These are phyloP conservation scores for Linum tenue DNA, from an alignment of 345 rosid genomes.

Conservation along the genomic window DNA sequence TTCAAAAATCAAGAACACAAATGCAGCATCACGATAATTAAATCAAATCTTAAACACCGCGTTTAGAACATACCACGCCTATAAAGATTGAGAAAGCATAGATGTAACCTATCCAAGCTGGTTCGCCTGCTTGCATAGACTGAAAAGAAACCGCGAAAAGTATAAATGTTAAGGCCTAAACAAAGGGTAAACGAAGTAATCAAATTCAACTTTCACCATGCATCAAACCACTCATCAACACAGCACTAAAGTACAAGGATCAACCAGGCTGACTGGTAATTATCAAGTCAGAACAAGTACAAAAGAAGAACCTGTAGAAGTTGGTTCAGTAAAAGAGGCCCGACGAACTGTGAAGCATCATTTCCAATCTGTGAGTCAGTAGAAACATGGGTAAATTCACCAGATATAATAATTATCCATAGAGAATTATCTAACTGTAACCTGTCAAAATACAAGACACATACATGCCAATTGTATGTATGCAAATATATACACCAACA, in stretches of 20 bases:
- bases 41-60: not conserved
- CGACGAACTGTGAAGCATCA: constrained; percentile 89
- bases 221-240: not conserved
- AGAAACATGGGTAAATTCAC: constrained; percentile 11
- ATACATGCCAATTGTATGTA: no score
- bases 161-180: not conserved
- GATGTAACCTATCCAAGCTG: constrained; percentile 89
- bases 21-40: not conserved
- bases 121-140: constrained; percentile 96
- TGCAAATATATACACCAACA: not conserved
- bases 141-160: constrained; percentile 29
- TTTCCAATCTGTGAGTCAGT: constrained; percentile 57
- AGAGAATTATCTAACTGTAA: no score
- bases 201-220: constrained; percentile 1
- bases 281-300: constrained; percentile 5
- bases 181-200: not conserved
- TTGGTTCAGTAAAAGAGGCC: constrained; percentile 76
- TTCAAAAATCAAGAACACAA: not conserved
- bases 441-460: not conserved
- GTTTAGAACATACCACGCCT: constrained; percentile 72
- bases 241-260: not conserved
- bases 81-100: constrained; percentile 81
- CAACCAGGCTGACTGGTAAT: not conserved
- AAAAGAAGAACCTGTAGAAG: constrained; percentile 58
- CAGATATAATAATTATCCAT: not conserved